Conservation (phyloP, 164 flowering plant species). For the Piper longum region DNA sequence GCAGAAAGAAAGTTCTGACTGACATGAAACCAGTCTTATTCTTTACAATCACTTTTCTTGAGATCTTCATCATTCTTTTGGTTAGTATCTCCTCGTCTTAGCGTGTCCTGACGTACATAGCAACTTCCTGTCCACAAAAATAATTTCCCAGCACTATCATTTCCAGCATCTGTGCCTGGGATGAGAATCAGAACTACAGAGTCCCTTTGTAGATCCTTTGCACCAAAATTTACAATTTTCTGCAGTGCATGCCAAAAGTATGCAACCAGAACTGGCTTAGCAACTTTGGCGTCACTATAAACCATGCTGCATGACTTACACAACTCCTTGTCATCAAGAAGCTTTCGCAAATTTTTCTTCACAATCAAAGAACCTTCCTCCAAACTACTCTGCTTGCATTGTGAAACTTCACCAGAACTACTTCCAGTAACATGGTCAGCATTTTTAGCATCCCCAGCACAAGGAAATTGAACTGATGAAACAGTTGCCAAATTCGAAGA, state of each 20-base stretch:
- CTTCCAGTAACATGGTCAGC: conserved; percentile 6
- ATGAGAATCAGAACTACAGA: conserved; percentile 29
- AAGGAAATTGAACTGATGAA: conserved; percentile 29
- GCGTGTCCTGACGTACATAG: conserved; percentile 8
- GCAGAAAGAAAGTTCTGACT: conserved; percentile 21
- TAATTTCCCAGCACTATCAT: conserved; percentile 10
- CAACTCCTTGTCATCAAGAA: background rate
- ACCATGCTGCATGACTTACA: conserved; percentile 1
- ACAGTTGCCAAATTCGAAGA: conserved; percentile 25
- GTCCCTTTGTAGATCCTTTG: conserved; percentile 24
- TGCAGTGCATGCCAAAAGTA: conserved; percentile 31
- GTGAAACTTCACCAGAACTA: background rate
- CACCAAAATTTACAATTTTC: conserved; percentile 21
- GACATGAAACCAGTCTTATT: conserved; percentile 15
- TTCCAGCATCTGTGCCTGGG: conserved; percentile 10
- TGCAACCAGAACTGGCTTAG: conserved; percentile 11
- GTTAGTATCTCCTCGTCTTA: conserved; percentile 7
- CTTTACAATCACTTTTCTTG: conserved; percentile 2
- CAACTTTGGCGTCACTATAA: conserved; percentile 2
- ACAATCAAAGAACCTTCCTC: conserved; percentile 6
- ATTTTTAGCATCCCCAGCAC: conserved; percentile 14
- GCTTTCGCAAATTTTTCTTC: background rate
- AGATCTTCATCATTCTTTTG: background rate
- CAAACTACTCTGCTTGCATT: conserved; percentile 3
- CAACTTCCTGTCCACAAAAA: conserved; percentile 39